phyloP scores from a whole-genome alignment of 768 basidiomycete species.

The Tremella mesenterica region DNA sequence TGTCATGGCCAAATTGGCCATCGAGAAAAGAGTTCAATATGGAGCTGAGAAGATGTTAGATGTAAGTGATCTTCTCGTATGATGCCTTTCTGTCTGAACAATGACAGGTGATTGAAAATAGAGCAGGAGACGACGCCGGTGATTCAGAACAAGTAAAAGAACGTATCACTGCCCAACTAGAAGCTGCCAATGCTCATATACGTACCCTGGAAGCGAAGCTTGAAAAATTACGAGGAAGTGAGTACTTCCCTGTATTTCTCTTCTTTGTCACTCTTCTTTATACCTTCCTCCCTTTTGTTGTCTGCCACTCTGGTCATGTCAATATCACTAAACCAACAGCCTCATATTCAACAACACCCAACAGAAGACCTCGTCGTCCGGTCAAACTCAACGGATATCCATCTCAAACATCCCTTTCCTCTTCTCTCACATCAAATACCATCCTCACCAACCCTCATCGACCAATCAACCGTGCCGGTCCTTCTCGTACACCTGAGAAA shows the following conservation, averaged over 20 bases:
- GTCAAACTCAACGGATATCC: conserved; percentile 26
- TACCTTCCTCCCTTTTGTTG: too few relatives aligned
- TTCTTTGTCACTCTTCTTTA: background rate
- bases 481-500: too few relatives aligned
- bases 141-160: conserved; percentile 48
- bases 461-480: conserved; percentile 31
- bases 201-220: conserved; percentile 56
- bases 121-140: conserved; percentile 44
- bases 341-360: conserved; percentile 17
- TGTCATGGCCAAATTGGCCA: conserved; percentile 59
- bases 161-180: conserved; percentile 50
- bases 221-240: conserved; percentile 46
- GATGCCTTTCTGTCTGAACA: background rate
- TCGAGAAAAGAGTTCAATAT: conserved; percentile 76
- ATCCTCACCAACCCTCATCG: background rate
- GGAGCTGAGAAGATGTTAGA: conserved; percentile 83
- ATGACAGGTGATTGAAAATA: conserved; percentile 35
- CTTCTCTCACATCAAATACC: background rate
- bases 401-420: conserved; percentile 21
- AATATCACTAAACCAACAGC: too few relatives aligned
- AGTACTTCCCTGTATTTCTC: background rate
- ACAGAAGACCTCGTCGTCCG: conserved; percentile 18
- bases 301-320: too few relatives aligned
- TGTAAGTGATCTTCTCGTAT: conserved; percentile 50
- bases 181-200: conserved; percentile 66